A percentile compares a stretch with the other conserved stretches of the same genome.
phyloP scores from a whole-genome alignment of 352 stramenopile genomes.

The Globisporangium canariense region DNA sequence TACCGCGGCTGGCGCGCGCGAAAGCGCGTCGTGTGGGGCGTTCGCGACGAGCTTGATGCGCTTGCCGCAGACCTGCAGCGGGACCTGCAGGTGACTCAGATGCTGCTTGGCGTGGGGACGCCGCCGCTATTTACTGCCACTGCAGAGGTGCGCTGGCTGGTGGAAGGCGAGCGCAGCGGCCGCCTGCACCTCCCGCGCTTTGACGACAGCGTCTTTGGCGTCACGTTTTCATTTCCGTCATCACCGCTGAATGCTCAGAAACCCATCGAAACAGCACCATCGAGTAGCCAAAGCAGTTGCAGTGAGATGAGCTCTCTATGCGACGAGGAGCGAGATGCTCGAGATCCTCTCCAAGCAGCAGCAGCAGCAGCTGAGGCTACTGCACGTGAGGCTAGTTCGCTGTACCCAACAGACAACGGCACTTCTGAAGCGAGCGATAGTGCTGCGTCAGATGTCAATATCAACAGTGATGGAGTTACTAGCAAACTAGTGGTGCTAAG shows the following conservation, averaged over 20 bases:
- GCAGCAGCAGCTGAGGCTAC: conserved; percentile 1
- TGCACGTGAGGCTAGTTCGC: not conserved
- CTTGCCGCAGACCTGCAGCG: conserved; percentile 38
- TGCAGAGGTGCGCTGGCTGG: conserved; percentile 23
- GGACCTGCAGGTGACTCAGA: conserved; percentile 30
- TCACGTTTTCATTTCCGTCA: conserved; percentile 26
- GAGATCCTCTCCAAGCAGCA: conserved; percentile 8
- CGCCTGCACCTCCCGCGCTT: conserved; percentile 43
- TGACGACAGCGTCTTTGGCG: conserved; percentile 37
- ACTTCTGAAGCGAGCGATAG: not conserved
- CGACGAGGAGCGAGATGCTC: not conserved
- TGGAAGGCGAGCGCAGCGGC: conserved; percentile 11
- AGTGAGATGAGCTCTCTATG: not conserved
- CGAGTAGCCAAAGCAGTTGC: not conserved
- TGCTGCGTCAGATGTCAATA: not conserved
- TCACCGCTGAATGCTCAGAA: not conserved
- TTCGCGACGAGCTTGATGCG: conserved; percentile 40
- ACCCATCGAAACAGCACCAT: not conserved
- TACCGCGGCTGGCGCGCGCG: conserved; percentile 60
- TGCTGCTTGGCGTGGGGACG: conserved; percentile 22
- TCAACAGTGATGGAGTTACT: not conserved
- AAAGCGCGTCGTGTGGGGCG: conserved; percentile 38
- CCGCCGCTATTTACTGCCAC: not conserved
- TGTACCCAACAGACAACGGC: conserved; percentile 17
- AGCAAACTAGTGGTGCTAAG: not conserved